Conservation (phyloP, 2,329 filamentous ascomycete species). For the Aplosporella prunicola region DNA sequence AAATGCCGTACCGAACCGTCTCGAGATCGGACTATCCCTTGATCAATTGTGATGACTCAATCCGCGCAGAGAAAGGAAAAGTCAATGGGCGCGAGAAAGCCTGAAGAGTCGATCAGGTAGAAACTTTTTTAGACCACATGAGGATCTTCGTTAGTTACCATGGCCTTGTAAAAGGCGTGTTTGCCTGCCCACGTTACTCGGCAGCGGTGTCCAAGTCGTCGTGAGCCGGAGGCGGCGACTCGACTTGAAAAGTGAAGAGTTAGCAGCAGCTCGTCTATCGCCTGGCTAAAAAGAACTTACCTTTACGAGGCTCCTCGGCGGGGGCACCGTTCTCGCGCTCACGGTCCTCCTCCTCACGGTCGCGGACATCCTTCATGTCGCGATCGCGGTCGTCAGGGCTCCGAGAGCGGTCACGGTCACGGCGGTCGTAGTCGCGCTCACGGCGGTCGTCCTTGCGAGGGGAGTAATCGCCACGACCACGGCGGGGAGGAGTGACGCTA, state of each 20-base stretch:
- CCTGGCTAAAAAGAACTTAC: constrained; percentile 39
- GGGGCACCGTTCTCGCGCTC: constrained; percentile 63
- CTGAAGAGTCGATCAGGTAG: constrained; percentile 6
- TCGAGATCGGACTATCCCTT: constrained; percentile 7
- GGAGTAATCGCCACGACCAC: constrained; percentile 60
- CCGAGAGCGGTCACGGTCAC: constrained; percentile 66
- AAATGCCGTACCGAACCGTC: constrained; percentile 10
- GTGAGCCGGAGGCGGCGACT: constrained; percentile 73
- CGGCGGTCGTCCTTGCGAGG: constrained; percentile 82
- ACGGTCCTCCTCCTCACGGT: constrained; percentile 44
- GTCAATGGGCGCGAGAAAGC: constrained; percentile 7
- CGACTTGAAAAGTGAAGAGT: constrained; percentile 45
- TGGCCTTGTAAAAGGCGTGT: constrained; percentile 1
- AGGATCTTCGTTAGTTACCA: constrained; percentile 5
- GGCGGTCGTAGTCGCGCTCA: constrained; percentile 59
- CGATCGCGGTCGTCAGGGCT: constrained; percentile 52
- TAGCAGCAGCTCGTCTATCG: constrained; percentile 21
- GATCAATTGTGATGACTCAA: constrained; percentile 8
- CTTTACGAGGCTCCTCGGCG: constrained; percentile 85
- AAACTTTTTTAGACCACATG: constrained; percentile 7
- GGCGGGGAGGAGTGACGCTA: constrained; percentile 44
- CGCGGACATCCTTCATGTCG: constrained; percentile 43
- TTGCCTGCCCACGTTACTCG: constrained; percentile 2
- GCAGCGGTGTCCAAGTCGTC: constrained; percentile 92
- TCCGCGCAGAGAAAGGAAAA: constrained; percentile 8